Conservation (phyloP, 208 protist species). For the Entamoeba dispar region DNA sequence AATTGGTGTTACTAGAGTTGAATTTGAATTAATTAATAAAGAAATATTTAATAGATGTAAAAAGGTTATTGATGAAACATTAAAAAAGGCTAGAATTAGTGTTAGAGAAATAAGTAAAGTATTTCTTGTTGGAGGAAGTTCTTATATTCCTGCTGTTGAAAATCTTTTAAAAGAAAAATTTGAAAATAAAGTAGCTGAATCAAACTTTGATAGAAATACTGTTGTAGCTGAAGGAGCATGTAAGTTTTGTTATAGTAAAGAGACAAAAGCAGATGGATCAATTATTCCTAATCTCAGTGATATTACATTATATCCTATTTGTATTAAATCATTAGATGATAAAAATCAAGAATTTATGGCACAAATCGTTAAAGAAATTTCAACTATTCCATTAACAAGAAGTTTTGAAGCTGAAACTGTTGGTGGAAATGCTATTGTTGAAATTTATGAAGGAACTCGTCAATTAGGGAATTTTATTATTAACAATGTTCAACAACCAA, state of each 20-base stretch:
- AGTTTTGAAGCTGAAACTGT: no score
- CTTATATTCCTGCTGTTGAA: conserved; percentile 11
- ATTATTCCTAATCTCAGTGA: no score
- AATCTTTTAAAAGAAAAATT: not conserved
- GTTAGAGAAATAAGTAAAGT: conserved; percentile 23
- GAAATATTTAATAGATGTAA: conserved; percentile 42
- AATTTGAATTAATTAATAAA: not conserved
- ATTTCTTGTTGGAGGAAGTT: conserved; percentile 30
- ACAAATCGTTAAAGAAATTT: no score
- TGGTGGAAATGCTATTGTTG: no score
- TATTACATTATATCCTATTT: no score
- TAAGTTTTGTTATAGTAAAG: not conserved
- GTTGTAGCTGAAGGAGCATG: not conserved
- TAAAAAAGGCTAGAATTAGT: conserved; percentile 13
- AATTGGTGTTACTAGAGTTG: not conserved
- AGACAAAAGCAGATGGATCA: no score
- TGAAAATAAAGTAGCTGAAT: not conserved
- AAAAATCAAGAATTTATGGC: no score
- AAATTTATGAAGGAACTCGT: no score
- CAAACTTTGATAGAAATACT: not conserved
- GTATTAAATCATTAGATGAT: no score
- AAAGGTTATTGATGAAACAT: not conserved
- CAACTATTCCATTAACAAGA: no score
- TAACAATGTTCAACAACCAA: no score
- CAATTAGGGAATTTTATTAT: no score